Evolutionary conservation across 2,329 filamentous ascomycete species (phyloP).

Genomic region (Thelonectria blattea): DNA sequence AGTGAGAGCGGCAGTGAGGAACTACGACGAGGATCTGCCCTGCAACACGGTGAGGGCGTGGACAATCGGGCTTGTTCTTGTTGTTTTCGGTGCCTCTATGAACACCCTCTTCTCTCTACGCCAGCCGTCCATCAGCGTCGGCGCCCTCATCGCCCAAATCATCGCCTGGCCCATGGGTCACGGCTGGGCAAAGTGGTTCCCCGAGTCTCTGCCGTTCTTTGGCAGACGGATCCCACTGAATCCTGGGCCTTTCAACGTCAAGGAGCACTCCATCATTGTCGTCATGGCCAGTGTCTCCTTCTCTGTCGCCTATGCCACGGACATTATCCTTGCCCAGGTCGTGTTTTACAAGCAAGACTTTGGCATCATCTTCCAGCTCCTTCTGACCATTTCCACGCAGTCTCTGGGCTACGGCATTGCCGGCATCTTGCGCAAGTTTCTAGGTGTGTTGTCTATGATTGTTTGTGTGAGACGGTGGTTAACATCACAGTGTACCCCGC

Average conservation of each 20-base stretch:
- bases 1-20: constrained; percentile 67
- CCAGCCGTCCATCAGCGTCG: constrained; percentile 66
- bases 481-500: constrained; percentile 61
- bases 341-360: constrained; percentile 76
- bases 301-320: constrained; percentile 73
- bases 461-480: neutral
- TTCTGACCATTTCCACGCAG: constrained; percentile 72
- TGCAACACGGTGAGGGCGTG: constrained; percentile 71
- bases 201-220: constrained; percentile 56
- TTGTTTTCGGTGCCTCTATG: constrained; percentile 62
- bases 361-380: constrained; percentile 68
- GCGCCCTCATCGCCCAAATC: constrained; percentile 67
- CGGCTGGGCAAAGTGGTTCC: constrained; percentile 64
- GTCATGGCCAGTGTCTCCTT: constrained; percentile 77
- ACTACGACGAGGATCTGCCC: constrained; percentile 69
- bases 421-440: constrained; percentile 68
- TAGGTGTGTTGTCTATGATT: constrained; percentile 50
- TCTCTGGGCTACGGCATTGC: constrained; percentile 73
- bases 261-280: constrained; percentile 72
- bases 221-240: constrained; percentile 65
- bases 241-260: constrained; percentile 72
- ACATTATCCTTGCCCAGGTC: constrained; percentile 73
- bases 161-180: constrained; percentile 69
- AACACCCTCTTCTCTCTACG: constrained; percentile 70
- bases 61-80: constrained; percentile 64